Evolutionary conservation across 169 alveolate species (phyloP).

Genomic region (Babesia divergens): DNA sequence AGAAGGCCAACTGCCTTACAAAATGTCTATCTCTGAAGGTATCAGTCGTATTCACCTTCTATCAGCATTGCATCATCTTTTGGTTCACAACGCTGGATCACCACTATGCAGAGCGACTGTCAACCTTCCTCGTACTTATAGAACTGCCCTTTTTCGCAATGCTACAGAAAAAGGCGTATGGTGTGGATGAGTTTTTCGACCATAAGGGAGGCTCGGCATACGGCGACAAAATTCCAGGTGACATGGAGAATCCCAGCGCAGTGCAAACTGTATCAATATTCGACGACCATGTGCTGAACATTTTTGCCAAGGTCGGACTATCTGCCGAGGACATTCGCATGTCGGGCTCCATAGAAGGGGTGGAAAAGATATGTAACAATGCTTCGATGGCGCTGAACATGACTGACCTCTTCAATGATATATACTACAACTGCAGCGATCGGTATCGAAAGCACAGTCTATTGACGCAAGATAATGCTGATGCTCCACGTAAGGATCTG

Average conservation of each 20-base stretch:
- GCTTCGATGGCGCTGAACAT: constrained; percentile 55
- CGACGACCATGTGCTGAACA: background rate
- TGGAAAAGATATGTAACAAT: constrained; percentile 21
- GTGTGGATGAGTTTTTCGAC: constrained; percentile 29
- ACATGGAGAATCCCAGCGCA: background rate
- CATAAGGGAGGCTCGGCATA: background rate
- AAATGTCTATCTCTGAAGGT: constrained; percentile 60
- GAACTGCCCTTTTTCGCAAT: constrained; percentile 48
- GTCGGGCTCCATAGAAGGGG: constrained; percentile 19
- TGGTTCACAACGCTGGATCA: constrained; percentile 20
- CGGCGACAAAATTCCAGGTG: background rate
- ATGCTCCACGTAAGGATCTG: background rate
- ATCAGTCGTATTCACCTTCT: constrained; percentile 51
- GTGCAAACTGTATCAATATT: background rate
- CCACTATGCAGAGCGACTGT: constrained; percentile 11
- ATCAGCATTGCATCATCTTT: constrained; percentile 44
- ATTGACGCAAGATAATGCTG: constrained; percentile 22
- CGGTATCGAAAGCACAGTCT: constrained; percentile 55
- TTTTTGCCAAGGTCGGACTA: constrained; percentile 11
- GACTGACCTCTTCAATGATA: constrained; percentile 52
- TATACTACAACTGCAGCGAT: constrained; percentile 54
- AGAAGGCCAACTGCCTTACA: constrained; percentile 50
- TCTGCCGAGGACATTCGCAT: constrained; percentile 37
- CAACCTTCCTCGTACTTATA: constrained; percentile 44
- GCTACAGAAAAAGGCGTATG: constrained; percentile 45